These are phyloP conservation scores for Echinosophora koreensis DNA, from an alignment of 306 rosid species.

Conservation along the genomic window DNA sequence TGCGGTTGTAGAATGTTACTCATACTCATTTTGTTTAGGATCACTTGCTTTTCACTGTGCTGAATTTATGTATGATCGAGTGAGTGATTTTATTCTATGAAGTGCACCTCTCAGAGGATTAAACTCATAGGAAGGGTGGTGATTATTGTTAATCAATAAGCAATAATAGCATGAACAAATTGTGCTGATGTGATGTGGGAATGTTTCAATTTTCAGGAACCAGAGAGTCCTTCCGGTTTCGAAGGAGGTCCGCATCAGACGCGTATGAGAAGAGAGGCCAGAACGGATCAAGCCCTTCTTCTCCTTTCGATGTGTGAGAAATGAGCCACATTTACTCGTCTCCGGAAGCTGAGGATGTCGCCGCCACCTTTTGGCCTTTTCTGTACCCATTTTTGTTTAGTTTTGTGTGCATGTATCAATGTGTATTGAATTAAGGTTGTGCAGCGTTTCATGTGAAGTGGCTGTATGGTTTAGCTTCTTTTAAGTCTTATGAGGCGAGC, in stretches of 20 bases:
- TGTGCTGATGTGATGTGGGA: constrained; percentile 1
- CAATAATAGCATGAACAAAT: constrained; percentile 1
- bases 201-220: constrained; percentile 50
- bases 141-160: neutral
- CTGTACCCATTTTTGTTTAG: constrained; percentile 45
- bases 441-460: constrained; percentile 32
- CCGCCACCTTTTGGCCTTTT: constrained; percentile 24
- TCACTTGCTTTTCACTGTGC: neutral
- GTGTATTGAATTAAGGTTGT: neutral
- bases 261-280: constrained; percentile 64
- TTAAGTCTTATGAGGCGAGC: constrained; percentile 25
- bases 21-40: neutral
- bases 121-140: neutral
- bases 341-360: neutral
- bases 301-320: constrained; percentile 80
- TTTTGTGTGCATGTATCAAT: constrained; percentile 31
- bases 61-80: neutral
- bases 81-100: no score
- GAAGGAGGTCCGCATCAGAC: constrained; percentile 79
- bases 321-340: constrained; percentile 33
- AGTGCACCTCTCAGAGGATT: neutral
- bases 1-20: constrained; percentile 10
- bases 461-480: constrained; percentile 21
- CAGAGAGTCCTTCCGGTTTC: constrained; percentile 73
- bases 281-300: constrained; percentile 62